Evolutionary conservation across 192 early-diverging fungal species (phyloP).

Genomic region (Lunasporangiospora selenospora): DNA sequence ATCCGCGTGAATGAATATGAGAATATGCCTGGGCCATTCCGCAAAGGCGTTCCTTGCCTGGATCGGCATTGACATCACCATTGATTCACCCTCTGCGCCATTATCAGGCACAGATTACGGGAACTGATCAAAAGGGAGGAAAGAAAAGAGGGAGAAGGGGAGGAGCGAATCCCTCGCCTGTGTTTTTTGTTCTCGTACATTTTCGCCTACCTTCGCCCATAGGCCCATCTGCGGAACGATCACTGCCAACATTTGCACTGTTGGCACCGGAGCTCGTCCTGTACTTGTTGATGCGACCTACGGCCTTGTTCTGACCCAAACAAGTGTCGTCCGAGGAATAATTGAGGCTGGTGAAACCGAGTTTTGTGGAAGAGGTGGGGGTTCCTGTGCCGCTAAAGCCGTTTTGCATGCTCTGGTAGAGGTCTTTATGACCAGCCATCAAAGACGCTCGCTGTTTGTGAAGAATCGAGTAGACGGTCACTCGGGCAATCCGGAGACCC

Average conservation of each 20-base stretch:
- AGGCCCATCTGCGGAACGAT: no score
- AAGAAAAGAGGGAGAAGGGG: no score
- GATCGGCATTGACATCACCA: no score
- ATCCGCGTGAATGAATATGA: no score
- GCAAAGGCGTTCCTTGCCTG: no score
- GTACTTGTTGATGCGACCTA: conserved; percentile 22
- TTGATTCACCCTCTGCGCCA: no score
- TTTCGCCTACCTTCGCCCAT: no score
- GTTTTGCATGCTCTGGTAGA: conserved; percentile 29
- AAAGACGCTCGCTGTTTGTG: conserved; percentile 47
- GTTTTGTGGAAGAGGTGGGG: background rate
- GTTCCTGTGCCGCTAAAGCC: conserved; percentile 1
- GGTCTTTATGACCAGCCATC: conserved; percentile 42
- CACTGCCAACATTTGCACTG: background rate
- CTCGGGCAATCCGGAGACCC: conserved; percentile 43
- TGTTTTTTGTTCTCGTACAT: no score
- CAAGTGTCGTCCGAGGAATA: conserved; percentile 5
- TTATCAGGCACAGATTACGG: no score
- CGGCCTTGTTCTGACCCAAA: conserved; percentile 5
- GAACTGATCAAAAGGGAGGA: no score
- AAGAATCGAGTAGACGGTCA: conserved; percentile 44
- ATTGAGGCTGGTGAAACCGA: conserved; percentile 8
- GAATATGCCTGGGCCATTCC: no score
- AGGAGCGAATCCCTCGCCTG: no score
- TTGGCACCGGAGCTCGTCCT: background rate